A percentile compares a stretch with the other conserved stretches of the same genome.
Evolutionary conservation across 352 stramenopile species (phyloP).

Genomic region (Phytophthora macrochlamydospora): DNA sequence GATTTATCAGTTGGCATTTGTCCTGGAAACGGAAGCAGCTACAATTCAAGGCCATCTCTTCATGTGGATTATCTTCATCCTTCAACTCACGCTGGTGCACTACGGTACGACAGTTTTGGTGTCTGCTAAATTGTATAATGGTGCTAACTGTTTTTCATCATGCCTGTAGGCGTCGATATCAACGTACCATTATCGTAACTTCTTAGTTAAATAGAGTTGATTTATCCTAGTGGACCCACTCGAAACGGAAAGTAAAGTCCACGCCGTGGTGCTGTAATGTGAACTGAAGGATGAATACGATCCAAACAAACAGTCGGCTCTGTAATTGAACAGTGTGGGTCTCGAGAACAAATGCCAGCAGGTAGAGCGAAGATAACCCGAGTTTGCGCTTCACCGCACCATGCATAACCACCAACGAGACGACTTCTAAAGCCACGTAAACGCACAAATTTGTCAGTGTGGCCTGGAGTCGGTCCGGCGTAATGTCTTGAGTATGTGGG

Average conservation of each 20-base stretch:
- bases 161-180: too few relatives aligned
- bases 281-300: conserved; percentile 26
- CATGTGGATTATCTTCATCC: too few relatives aligned
- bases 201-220: too few relatives aligned
- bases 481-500: conserved; percentile 17
- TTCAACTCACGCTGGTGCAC: neutral
- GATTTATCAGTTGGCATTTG: too few relatives aligned
- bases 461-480: conserved; percentile 3
- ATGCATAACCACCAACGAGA: conserved; percentile 26
- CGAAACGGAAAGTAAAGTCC: conserved; percentile 19
- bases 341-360: conserved; percentile 34
- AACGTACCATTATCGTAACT: too few relatives aligned
- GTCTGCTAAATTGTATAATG: too few relatives aligned
- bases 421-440: conserved; percentile 14
- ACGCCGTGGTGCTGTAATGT: conserved; percentile 24
- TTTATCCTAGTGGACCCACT: conserved; percentile 6
- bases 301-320: conserved; percentile 25
- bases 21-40: too few relatives aligned
- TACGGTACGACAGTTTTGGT: neutral
- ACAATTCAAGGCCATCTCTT: too few relatives aligned
- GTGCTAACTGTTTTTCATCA: too few relatives aligned
- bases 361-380: conserved; percentile 24
- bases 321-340: conserved; percentile 24
- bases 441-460: conserved; percentile 17
- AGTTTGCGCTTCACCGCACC: conserved; percentile 15